Evolutionary conservation across 108 stramenopile genomes (phyloP), one percentile per base, ranked within the genome.

Genomic region (Cyclotella baltica): DNA sequence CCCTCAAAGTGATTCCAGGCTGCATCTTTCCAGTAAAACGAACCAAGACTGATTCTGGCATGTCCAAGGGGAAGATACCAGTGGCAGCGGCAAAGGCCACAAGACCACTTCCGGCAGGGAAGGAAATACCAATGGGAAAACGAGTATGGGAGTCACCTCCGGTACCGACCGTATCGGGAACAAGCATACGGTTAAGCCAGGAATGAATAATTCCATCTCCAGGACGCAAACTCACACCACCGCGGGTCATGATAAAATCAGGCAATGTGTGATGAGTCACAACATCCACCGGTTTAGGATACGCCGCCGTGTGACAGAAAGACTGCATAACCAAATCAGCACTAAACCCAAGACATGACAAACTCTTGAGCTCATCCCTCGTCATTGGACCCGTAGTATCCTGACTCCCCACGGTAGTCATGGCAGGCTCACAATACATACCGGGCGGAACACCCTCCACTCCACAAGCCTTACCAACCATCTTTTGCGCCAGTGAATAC

Each of bases 341-440:
- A 28, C 83, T 84, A 80, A 98, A 98, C 76, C 97, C 97, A 70
- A 98, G 84, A 81, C 97, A 98, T 15, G 97, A 94, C 82, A 98
- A 86, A 47, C 87, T 77, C 66, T 92, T 91, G 67, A 98, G 83
- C 83, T 98, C 97, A 78, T 98, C 97, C 53, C 97, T 90, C 18
- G 97, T 98, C 97, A 98, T 98, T 58, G 97, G 97, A 28, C 97
- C 97, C 16, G 97, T 98, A 37, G 97, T 98, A 83, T 98, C 97
- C 85, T 98, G 97, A 36, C 89, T 90, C 29, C 97, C 97, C 34
- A 98, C 97, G 35, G 96, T 98, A 25, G 97, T 98, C 97, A 98
- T 98, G 85, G 80, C 67, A 30, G 97, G 97, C 88, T 98, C 97
- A 72, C 97, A 98, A 85, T 98, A 98, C 71, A 93, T 91, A 72